Base-by-base conservation (phyloP, 352 stramenopile genomes). In the Phytophthora lateralis region DNA sequence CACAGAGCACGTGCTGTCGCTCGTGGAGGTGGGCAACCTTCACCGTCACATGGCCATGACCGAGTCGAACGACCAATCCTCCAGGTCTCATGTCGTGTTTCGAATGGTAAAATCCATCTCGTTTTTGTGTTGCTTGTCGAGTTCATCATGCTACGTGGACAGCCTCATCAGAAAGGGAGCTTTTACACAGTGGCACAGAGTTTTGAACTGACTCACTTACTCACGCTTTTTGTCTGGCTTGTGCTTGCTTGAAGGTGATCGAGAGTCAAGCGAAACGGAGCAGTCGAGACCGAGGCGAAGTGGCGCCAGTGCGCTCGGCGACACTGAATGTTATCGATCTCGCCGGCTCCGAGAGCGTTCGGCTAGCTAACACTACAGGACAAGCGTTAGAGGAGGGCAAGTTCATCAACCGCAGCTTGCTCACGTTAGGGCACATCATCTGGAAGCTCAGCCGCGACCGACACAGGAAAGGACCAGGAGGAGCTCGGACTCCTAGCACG, bases 391-490 rank as follows among this genome's bases (percentile, higher is more conserved):
- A 91, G 29, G 92, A 98, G 71, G 91, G 91, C 45, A 84, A 78
- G 30, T 93, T 89, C 70, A 98, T 98, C 63, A 98, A 98, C 73
- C 84, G 85, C 34, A 92, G 77, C 20, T 71, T 98, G 12, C 80
- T 98, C 14, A 97, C 95, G 35, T 76, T 98, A 7, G 90, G 91
- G 26, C 90, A 98, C 63, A 96, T 98, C 51, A 97, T 98, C 37
- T 97, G 90, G 78, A 97, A 97, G 63, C 80, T 98, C 27, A 93
- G 82, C 64, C 74, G 85, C 71, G 72, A 79, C 26, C 71, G 70
- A 17, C 41, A 78, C 30, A 65, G 55, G 39, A 72, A 53, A 44
- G 47, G 50, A 38, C 20, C 58, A 8, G 45, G 61, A 32, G 48
- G 60, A 26, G 46, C 58, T 32, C 57, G 29, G 38, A 24, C 53